These are phyloP conservation scores for Lentinula lateritia DNA, from an alignment of 768 basidiomycete species.

Conservation along the genomic window DNA sequence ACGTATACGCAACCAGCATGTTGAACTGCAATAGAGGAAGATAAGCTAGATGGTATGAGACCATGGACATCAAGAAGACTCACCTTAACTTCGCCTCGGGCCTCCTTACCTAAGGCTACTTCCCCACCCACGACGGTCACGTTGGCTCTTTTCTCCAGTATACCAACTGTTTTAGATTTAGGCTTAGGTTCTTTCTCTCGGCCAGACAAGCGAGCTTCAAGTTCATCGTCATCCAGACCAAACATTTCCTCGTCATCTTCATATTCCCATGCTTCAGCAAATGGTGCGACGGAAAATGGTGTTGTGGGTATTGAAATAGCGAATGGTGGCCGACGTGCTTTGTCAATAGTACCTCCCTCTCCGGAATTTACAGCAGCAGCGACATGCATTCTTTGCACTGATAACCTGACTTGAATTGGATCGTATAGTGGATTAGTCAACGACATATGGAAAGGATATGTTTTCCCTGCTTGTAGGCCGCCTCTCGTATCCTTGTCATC, in stretches of 20 bases:
- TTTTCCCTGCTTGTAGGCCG: slow-evolving; percentile 67
- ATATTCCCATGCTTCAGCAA: slow-evolving; percentile 97
- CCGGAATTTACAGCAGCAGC: slow-evolving; percentile 30
- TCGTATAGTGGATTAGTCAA: slow-evolving; percentile 96
- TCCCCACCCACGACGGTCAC: slow-evolving; percentile 86
- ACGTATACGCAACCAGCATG: slow-evolving; percentile 91
- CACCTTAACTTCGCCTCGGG: slow-evolving; percentile 75
- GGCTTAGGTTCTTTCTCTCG: slow-evolving; percentile 42
- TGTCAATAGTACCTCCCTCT: slow-evolving; percentile 37
- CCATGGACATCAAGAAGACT: slow-evolving; percentile 16
- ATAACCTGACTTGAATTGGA: slow-evolving; percentile 87
- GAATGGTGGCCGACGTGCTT: slow-evolving; percentile 66
- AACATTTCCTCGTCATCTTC: slow-evolving; percentile 95
- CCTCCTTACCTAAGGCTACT: slow-evolving; percentile 78
- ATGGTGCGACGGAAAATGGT: slow-evolving; percentile 80
- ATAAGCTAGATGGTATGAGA: slow-evolving; percentile 1
- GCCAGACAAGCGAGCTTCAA: slow-evolving; percentile 26
- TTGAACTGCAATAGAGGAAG: slow-evolving; percentile 61
- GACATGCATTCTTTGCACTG: slow-evolving; percentile 64
- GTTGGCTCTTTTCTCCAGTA: slow-evolving; percentile 88
- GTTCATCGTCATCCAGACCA: slow-evolving; percentile 39
- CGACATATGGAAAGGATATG: slow-evolving; percentile 85
- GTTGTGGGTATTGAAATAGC: slow-evolving; percentile 74
- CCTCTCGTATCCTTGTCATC: slow-evolving; percentile 34
- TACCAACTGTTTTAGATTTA: slow-evolving; percentile 59